A percentile compares a stretch with the other conserved stretches of the same genome.
Evolutionary conservation across 2,329 filamentous ascomycete genomes (phyloP).

Genomic region (Colletotrichum musicola): DNA sequence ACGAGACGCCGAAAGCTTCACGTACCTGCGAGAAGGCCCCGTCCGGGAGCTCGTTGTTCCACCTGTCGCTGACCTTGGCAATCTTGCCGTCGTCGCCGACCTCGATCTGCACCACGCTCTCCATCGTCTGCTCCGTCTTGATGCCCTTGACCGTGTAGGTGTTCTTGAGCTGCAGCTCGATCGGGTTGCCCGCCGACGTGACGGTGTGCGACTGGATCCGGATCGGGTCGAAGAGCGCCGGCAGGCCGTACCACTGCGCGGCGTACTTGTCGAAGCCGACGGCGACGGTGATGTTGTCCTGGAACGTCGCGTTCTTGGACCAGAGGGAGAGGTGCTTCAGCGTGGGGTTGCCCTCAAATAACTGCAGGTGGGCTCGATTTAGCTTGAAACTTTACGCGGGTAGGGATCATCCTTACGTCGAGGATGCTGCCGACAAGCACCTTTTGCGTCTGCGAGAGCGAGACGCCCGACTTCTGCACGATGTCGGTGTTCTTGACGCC

Average conservation of each 20-base stretch:
- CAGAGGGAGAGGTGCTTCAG: slow-evolving; percentile 71
- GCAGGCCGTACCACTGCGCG: slow-evolving; percentile 69
- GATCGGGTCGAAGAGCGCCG: slow-evolving; percentile 69
- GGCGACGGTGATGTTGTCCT: slow-evolving; percentile 70
- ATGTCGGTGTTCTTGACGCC: slow-evolving; percentile 67
- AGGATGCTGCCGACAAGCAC: slow-evolving; percentile 69
- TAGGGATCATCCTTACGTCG: slow-evolving; percentile 54
- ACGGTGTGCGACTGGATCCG: slow-evolving; percentile 67
- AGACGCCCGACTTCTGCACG: slow-evolving; percentile 63
- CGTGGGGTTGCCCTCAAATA: slow-evolving; percentile 71
- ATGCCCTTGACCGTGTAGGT: slow-evolving; percentile 52
- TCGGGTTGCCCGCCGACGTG: slow-evolving; percentile 68
- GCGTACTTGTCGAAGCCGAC: slow-evolving; percentile 64
- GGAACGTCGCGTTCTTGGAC: slow-evolving; percentile 68
- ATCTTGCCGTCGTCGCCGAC: slow-evolving; percentile 51
- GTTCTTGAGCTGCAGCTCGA: slow-evolving; percentile 62
- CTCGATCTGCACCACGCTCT: slow-evolving; percentile 48
- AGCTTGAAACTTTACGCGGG: neutral
- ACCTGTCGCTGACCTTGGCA: slow-evolving; percentile 51
- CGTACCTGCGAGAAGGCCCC: slow-evolving; percentile 50
- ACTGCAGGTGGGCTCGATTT: slow-evolving; percentile 45
- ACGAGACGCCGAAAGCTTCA: slow-evolving; percentile 26
- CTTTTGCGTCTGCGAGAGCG: slow-evolving; percentile 62
- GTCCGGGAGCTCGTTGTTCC: slow-evolving; percentile 53
- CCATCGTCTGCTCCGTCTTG: slow-evolving; percentile 48